Evolutionary conservation across 2,329 filamentous ascomycete genomes (phyloP).

Genomic region (Neonectria neomacrospora): DNA sequence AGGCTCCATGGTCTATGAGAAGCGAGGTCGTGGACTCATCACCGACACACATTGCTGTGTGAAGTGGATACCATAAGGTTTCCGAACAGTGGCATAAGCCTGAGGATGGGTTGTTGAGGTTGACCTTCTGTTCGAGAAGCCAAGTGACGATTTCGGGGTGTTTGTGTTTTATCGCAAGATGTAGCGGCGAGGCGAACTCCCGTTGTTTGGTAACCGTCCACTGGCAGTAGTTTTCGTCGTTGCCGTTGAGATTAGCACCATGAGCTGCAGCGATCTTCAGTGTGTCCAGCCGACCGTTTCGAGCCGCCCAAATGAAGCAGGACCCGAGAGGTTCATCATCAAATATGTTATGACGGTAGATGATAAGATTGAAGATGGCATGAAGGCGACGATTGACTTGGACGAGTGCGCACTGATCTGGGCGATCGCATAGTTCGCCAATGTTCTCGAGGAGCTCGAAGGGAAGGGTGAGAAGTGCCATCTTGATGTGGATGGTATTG

Average conservation of each 20-base stretch:
- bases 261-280: not conserved
- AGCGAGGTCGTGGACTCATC: not conserved
- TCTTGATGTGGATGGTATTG: not conserved
- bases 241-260: not conserved
- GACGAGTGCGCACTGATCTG: not conserved
- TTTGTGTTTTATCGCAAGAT: not conserved
- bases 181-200: not conserved
- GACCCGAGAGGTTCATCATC: not conserved
- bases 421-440: not conserved
- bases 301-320: not conserved
- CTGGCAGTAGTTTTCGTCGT: not conserved
- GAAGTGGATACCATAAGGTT: not conserved
- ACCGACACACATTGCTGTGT: not conserved
- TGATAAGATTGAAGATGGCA: not conserved
- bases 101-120: not conserved
- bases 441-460: not conserved
- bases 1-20: not conserved
- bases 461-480: not conserved
- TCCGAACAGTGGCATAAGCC: not conserved
- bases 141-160: not conserved
- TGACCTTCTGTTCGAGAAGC: not conserved
- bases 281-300: not conserved
- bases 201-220: not conserved
- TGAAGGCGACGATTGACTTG: not conserved
- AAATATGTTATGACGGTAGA: not conserved